Conservation (phyloP, 306 rosid species). For the Corylus avellana region DNA sequence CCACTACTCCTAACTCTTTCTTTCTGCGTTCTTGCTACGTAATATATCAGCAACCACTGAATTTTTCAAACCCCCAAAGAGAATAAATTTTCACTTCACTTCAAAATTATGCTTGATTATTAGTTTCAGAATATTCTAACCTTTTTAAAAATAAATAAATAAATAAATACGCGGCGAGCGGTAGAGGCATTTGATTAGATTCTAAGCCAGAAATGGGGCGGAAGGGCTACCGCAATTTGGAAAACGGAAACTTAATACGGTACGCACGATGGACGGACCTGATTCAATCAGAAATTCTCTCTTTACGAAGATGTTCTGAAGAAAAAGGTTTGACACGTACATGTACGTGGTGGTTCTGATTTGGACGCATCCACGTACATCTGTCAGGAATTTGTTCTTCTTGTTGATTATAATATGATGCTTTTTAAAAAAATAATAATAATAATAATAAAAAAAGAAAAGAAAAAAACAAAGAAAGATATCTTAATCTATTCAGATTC, state of each 20-base stretch:
- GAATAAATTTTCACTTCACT: not conserved
- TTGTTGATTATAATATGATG: no score
- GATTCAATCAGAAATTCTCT: conserved; percentile 2
- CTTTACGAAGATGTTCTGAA: not conserved
- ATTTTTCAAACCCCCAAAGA: not conserved
- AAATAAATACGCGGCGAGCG: not conserved
- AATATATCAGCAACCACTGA: not conserved
- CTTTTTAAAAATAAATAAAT: not conserved
- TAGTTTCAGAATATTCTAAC: not conserved
- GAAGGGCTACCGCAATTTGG: not conserved
- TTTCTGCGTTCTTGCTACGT: conserved; percentile 5
- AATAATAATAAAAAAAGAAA: no score
- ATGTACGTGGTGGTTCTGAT: not conserved
- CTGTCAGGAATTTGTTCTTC: not conserved
- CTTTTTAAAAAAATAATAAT: no score
- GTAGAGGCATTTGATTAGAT: not conserved
- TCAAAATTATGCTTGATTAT: not conserved
- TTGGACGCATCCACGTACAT: not conserved
- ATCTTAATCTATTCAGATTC: not conserved
- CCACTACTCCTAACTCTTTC: no score
- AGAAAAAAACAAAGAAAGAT: no score
- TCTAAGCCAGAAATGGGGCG: not conserved
- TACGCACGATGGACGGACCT: conserved; percentile 9
- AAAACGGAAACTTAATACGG: not conserved
- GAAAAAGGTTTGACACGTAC: not conserved